Evolutionary conservation across 2,329 filamentous ascomycete species (phyloP), one percentile per base, ranked within the genome.

Genomic region (Drechmeria coniospora): DNA sequence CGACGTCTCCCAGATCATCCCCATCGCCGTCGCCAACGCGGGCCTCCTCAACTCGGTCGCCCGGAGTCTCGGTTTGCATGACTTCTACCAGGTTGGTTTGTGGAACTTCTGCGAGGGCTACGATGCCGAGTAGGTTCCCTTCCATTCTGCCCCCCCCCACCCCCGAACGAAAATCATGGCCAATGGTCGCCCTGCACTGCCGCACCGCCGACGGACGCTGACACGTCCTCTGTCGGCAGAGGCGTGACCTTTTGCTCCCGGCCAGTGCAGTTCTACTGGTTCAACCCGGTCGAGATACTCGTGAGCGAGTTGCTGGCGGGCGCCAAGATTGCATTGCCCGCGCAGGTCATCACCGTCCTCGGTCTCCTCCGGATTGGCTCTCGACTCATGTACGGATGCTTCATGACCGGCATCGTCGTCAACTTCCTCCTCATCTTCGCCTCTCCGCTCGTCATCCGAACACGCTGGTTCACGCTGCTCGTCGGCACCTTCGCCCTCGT

Each of bases 41-140:
- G 56, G 65, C 15, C 64, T 93, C 25, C 78, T 92, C 53, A 92
- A 92, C 59, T 83, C 75, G 25, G 84, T 93, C 38, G 83, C 84
- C 4, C 75, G 81, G 28, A 81, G 78, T 14, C 62, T 94, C 29
- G 87, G 86, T 17, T 64, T 94, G 26, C 83, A 92, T 49, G 87
- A 94, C 53, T 94, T 92, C 55, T 94, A 94, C 53, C 79, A 84
- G 43, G 79, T 92, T 16, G 86, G 86, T 5, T 57, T 94, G 22
- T 95, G 87, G 87, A 78, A 75, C 33, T 93, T 79, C 51, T 95
- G 87, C 53, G 81, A 92, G 50, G 86, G 86, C 13, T 92, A 86
- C 51, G 60, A 70, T 31, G 64, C 68, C 40, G 62, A 76, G 53
- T 68, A 47, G 30, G 62, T 48, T 11, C 5, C 14, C 15, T 14